A percentile compares a stretch with the other conserved stretches of the same genome.
These are phyloP conservation scores for Lepiota subincarnata DNA, from an alignment of 768 basidiomycete genomes.

Conservation along the genomic window DNA sequence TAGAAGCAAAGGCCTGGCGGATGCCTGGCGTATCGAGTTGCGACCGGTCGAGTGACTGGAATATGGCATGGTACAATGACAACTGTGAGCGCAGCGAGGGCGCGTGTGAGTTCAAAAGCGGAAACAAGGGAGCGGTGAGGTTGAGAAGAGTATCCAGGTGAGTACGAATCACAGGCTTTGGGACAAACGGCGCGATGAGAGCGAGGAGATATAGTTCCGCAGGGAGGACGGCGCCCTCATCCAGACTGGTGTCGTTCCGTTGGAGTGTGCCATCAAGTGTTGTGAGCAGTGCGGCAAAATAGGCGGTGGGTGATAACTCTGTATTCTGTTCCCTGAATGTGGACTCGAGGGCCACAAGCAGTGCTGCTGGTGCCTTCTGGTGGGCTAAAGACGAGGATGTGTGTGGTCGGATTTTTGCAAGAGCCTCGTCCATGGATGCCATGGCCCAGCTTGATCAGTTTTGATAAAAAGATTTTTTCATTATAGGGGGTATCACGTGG, in stretches of 20 bases:
- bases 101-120: conserved; percentile 56
- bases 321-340: conserved; percentile 68
- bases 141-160: conserved; percentile 68
- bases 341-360: conserved; percentile 81
- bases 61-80: conserved; percentile 64
- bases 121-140: conserved; percentile 77
- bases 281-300: conserved; percentile 89
- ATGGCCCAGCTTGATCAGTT: background rate
- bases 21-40: conserved; percentile 65
- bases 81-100: conserved; percentile 86
- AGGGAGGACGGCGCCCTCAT: conserved; percentile 74
- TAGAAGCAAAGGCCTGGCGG: conserved; percentile 80
- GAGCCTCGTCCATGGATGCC: conserved; percentile 52
- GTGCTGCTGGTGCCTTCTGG: conserved; percentile 84
- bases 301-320: conserved; percentile 77
- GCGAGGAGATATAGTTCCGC: conserved; percentile 84
- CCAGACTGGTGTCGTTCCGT: conserved; percentile 44
- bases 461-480: conserved; percentile 11
- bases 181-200: conserved; percentile 71
- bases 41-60: conserved; percentile 65
- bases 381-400: conserved; percentile 76
- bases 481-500: background rate
- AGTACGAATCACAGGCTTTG: conserved; percentile 74
- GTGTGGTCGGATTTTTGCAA: conserved; percentile 86
- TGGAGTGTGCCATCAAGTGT: conserved; percentile 76